phyloP scores from a whole-genome alignment of 345 rosid genomes.

The Anastatica hierochuntica region DNA sequence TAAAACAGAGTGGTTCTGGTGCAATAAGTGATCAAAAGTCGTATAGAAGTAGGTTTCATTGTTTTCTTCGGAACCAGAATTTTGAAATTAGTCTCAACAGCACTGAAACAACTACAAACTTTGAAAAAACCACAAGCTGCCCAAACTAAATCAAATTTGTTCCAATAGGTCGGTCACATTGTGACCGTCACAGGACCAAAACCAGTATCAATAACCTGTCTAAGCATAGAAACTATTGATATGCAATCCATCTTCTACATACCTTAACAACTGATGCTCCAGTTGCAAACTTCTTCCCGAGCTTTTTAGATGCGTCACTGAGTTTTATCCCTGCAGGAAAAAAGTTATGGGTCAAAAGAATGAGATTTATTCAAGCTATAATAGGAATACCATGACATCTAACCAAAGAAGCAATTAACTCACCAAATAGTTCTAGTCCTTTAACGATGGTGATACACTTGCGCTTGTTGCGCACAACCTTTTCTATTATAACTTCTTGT shows the following conservation, averaged over 20 bases:
- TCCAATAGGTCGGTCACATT: too few relatives aligned
- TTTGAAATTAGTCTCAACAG: background rate
- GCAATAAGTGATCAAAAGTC: background rate
- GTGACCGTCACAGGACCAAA: too few relatives aligned
- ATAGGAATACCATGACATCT: background rate
- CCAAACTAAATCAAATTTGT: too few relatives aligned
- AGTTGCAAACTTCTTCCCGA: slow-evolving; percentile 95
- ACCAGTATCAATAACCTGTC: background rate
- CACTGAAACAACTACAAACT: too few relatives aligned
- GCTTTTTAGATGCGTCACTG: slow-evolving; percentile 86
- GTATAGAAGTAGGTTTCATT: background rate
- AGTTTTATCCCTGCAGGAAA: slow-evolving; percentile 66
- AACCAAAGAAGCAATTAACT: slow-evolving; percentile 17
- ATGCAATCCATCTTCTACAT: slow-evolving; percentile 4
- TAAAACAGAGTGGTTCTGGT: background rate
- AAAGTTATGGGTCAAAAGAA: slow-evolving; percentile 1
- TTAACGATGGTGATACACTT: slow-evolving; percentile 85
- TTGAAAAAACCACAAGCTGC: background rate
- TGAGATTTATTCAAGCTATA: slow-evolving; percentile 4
- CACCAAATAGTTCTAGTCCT: slow-evolving; percentile 93
- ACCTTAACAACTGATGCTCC: slow-evolving; percentile 99
- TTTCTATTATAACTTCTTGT: slow-evolving; percentile 83
- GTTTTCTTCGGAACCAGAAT: background rate
- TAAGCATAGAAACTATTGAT: background rate
- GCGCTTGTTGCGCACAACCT: slow-evolving; percentile 87